phyloP scores from a whole-genome alignment of 2,329 filamentous ascomycete genomes.

The Lithohypha guttulata region DNA sequence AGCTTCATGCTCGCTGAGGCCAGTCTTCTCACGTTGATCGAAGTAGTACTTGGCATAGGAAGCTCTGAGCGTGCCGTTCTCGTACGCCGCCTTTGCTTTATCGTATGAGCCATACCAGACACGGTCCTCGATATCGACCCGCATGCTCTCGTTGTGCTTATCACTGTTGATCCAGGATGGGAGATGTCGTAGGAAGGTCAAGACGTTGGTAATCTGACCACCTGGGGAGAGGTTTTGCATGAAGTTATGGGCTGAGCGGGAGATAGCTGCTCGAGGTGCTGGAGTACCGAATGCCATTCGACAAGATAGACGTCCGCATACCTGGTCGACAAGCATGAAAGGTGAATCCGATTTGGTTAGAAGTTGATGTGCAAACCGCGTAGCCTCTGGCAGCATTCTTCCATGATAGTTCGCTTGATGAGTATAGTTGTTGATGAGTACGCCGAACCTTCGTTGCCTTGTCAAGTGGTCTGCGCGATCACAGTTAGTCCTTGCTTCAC shows the following conservation, averaged over 20 bases:
- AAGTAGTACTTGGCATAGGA: constrained; percentile 6
- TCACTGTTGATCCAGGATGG: not conserved
- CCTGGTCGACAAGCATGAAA: constrained; percentile 1
- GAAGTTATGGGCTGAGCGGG: constrained; percentile 1
- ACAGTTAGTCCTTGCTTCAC: too few relatives aligned
- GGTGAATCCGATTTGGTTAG: not conserved
- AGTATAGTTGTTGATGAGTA: constrained; percentile 1
- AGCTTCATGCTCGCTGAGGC: constrained; percentile 4
- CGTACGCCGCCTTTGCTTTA: not conserved
- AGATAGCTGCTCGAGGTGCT: not conserved
- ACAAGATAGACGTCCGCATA: constrained; percentile 1
- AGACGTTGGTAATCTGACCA: constrained; percentile 5
- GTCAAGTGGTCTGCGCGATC: too few relatives aligned
- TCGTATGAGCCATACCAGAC: constrained; percentile 1
- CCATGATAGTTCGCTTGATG: constrained; percentile 4
- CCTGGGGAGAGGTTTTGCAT: constrained; percentile 8
- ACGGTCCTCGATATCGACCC: constrained; percentile 1
- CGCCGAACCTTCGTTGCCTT: constrained; percentile 7
- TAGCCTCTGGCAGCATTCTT: constrained; percentile 3
- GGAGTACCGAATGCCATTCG: constrained; percentile 6
- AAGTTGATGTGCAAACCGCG: not conserved
- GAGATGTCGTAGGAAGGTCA: constrained; percentile 1
- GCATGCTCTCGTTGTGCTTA: constrained; percentile 1
- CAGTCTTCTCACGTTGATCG: constrained; percentile 3
- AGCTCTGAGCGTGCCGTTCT: not conserved